A percentile compares a stretch with the other conserved stretches of the same genome.
Conservation (phyloP, 2,329 filamentous ascomycete genomes). For the Hymenoscyphus scutula region DNA sequence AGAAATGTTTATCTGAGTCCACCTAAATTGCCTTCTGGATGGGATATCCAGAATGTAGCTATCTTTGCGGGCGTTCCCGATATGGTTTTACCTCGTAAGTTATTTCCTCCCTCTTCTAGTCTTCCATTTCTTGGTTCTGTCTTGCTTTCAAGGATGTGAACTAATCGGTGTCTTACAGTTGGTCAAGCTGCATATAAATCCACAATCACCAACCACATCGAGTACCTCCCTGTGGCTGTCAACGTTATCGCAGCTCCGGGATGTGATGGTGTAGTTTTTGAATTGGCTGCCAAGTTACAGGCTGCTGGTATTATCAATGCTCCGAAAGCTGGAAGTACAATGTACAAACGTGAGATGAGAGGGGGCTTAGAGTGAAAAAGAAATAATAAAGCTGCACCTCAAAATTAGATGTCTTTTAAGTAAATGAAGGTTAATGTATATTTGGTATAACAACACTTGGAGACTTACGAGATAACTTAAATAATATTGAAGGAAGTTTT, state of each 20-base stretch:
- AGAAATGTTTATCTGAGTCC: conserved; percentile 22
- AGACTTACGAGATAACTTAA: too few relatives aligned
- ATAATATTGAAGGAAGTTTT: too few relatives aligned
- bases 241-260: conserved; percentile 55
- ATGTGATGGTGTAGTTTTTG: conserved; percentile 56
- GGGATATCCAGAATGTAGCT: conserved; percentile 41
- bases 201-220: conserved; percentile 45
- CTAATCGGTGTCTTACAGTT: conserved; percentile 16
- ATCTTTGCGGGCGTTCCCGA: conserved; percentile 46
- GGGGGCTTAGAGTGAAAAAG: conserved; percentile 41
- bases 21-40: conserved; percentile 47
- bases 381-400: too few relatives aligned
- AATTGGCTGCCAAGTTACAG: conserved; percentile 49
- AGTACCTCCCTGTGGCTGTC: conserved; percentile 54
- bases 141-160: neutral
- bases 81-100: conserved; percentile 39
- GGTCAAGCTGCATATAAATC: conserved; percentile 40
- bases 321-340: conserved; percentile 41
- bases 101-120: neutral
- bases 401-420: neutral
- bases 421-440: neutral
- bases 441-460: too few relatives aligned
- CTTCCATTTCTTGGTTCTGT: too few relatives aligned
- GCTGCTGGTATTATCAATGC: conserved; percentile 46
- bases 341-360: neutral